phyloP scores from a whole-genome alignment of 2,329 filamentous ascomycete species.

The Aspergillus neoniger region DNA sequence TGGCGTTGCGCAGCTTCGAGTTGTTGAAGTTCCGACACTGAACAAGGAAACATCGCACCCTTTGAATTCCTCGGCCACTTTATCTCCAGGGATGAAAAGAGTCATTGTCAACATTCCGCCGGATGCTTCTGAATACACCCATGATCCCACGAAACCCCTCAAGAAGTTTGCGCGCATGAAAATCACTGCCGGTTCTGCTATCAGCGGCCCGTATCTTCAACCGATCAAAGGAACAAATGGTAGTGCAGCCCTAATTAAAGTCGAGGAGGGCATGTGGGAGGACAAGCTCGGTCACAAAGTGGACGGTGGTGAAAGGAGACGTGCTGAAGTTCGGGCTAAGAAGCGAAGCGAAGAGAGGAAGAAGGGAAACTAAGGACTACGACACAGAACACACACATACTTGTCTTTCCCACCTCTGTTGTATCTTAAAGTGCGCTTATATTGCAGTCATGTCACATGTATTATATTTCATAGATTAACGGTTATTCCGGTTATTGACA shows the following conservation, averaged over 20 bases:
- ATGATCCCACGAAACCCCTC: constrained; percentile 45
- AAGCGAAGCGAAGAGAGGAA: constrained; percentile 76
- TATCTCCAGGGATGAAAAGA: constrained; percentile 57
- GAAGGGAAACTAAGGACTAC: constrained; percentile 49
- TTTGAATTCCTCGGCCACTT: constrained; percentile 52
- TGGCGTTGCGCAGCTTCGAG: constrained; percentile 59
- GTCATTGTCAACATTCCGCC: constrained; percentile 63
- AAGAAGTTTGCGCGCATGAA: constrained; percentile 65
- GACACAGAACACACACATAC: not conserved
- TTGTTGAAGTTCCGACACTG: constrained; percentile 56
- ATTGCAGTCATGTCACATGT: not conserved
- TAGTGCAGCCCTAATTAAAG: constrained; percentile 64
- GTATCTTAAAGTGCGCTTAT: not conserved
- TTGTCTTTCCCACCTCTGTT: not conserved
- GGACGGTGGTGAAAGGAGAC: constrained; percentile 91
- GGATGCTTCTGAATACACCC: constrained; percentile 58
- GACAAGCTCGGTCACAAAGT: constrained; percentile 83
- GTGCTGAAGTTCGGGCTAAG: constrained; percentile 84
- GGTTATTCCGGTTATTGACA: not conserved
- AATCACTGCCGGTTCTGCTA: constrained; percentile 67
- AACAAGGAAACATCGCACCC: constrained; percentile 25
- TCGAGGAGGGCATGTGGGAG: constrained; percentile 92
- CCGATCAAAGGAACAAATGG: constrained; percentile 64
- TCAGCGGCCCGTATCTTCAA: constrained; percentile 73
- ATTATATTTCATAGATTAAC: not conserved